Evolutionary conservation across 208 protist genomes (phyloP).

Genomic region (Acanthamoeba healyi): DNA sequence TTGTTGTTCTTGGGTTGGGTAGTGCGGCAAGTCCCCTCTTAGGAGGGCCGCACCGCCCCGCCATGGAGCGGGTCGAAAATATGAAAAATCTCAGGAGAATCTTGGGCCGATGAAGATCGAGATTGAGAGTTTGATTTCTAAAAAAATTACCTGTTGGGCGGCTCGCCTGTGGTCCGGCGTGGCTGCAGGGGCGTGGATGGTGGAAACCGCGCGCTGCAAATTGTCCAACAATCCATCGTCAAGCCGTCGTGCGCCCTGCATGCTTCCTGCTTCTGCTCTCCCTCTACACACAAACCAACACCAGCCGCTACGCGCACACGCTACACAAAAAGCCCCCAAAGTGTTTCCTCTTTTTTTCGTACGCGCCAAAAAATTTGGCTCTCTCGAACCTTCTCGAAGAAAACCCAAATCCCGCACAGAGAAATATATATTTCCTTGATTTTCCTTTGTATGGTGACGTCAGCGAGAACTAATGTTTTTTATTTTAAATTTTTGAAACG

Average conservation of each 20-base stretch:
- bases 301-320: no score
- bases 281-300: no score
- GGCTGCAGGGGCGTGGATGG: conserved; percentile 27
- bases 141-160: conserved; percentile 9
- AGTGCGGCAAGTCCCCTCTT: no score
- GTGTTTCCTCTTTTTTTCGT: not conserved
- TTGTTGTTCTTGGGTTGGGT: no score
- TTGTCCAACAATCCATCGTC: not conserved
- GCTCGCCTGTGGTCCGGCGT: not conserved
- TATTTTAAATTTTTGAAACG: no score
- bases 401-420: not conserved
- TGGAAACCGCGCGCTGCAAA: not conserved
- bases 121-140: not conserved
- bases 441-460: not conserved
- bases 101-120: no score
- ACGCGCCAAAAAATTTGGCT: not conserved
- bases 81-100: no score
- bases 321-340: no score
- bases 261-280: not conserved
- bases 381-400: conserved; percentile 11
- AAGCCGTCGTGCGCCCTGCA: not conserved
- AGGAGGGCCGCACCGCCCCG: no score
- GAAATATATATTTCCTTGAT: not conserved
- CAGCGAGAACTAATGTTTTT: no score
- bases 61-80: no score